Evolutionary conservation across 2,329 filamentous ascomycete genomes (phyloP).

Genomic region (Rutstroemia sp.): DNA sequence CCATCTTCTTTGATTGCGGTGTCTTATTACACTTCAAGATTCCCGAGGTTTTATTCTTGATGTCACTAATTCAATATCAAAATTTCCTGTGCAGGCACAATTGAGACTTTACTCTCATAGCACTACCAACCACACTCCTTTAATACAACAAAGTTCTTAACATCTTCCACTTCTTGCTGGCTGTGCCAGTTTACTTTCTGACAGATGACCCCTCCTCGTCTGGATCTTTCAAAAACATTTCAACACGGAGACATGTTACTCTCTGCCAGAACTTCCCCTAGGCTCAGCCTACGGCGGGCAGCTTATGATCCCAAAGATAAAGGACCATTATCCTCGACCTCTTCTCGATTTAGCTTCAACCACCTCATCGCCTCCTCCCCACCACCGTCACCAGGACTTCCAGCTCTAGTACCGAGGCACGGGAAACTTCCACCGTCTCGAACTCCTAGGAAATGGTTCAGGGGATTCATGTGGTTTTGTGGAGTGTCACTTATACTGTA

Average conservation of each 20-base stretch:
- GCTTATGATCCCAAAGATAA: slow-evolving; percentile 48
- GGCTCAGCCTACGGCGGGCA: slow-evolving; percentile 51
- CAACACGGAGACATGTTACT: slow-evolving; percentile 32
- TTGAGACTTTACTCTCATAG: slow-evolving; percentile 4
- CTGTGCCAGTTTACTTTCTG: slow-evolving; percentile 23
- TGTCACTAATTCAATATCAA: slow-evolving; percentile 3
- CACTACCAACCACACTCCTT: slow-evolving; percentile 7
- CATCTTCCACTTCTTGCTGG: slow-evolving; percentile 18
- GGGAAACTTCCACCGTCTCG: slow-evolving; percentile 49
- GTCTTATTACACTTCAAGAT: not conserved
- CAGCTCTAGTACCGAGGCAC: slow-evolving; percentile 57
- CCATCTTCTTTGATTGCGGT: not conserved
- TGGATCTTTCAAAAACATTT: slow-evolving; percentile 31
- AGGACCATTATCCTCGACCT: slow-evolving; percentile 50
- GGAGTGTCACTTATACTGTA: slow-evolving; percentile 46
- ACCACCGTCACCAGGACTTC: slow-evolving; percentile 63
- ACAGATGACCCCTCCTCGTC: slow-evolving; percentile 22
- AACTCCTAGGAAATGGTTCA: slow-evolving; percentile 21
- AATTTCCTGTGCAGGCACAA: slow-evolving; percentile 22
- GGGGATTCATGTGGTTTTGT: slow-evolving; percentile 42
- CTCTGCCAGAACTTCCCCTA: slow-evolving; percentile 34
- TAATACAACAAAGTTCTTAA: slow-evolving; percentile 18
- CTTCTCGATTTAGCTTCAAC: slow-evolving; percentile 57
- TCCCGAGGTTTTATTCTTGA: not conserved
- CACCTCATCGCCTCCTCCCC: slow-evolving; percentile 62